Conservation (phyloP, 2,329 filamentous ascomycete species). For the Dothideomycetes sp. region DNA sequence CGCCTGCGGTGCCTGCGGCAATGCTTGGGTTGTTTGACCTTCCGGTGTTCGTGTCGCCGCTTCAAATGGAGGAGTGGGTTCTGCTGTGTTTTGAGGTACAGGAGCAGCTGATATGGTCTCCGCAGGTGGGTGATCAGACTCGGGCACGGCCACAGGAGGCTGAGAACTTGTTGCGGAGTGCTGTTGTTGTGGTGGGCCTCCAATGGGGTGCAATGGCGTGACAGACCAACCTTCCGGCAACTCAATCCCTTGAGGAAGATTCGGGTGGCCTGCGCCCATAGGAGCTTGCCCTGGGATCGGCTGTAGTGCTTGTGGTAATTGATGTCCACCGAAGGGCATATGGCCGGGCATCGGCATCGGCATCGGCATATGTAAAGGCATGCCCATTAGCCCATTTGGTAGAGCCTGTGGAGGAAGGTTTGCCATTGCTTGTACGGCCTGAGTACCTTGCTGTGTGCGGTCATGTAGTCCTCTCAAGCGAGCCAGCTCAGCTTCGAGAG, state of each 20-base stretch:
- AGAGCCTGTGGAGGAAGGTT: not conserved
- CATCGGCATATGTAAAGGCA: not conserved
- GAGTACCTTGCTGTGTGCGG: slow-evolving; percentile 13
- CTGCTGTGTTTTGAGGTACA: too few species aligned
- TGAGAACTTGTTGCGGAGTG: too few species aligned
- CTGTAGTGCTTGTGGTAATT: slow-evolving; percentile 17
- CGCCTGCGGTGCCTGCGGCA: too few species aligned
- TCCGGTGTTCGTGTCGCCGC: too few species aligned
- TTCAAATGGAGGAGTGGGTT: too few species aligned
- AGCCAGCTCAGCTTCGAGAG: slow-evolving; percentile 56
- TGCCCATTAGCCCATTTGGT: not conserved
- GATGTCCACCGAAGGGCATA: slow-evolving; percentile 7
- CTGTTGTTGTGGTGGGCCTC: too few species aligned
- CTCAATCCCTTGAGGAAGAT: slow-evolving; percentile 38
- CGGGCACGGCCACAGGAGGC: too few species aligned
- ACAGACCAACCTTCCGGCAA: slow-evolving; percentile 43
- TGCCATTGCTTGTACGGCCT: slow-evolving; percentile 1
- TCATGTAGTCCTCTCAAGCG: slow-evolving; percentile 42
- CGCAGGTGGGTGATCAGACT: too few species aligned
- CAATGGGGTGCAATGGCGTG: slow-evolving; percentile 31
- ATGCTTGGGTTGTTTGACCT: too few species aligned
- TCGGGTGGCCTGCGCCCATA: slow-evolving; percentile 31
- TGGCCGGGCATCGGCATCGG: slow-evolving; percentile 11
- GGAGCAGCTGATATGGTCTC: too few species aligned
- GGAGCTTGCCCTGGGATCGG: slow-evolving; percentile 18